These are phyloP conservation scores for Thraustochytrium sp. DNA, from an alignment of 352 stramenopile species.

Conservation along the genomic window DNA sequence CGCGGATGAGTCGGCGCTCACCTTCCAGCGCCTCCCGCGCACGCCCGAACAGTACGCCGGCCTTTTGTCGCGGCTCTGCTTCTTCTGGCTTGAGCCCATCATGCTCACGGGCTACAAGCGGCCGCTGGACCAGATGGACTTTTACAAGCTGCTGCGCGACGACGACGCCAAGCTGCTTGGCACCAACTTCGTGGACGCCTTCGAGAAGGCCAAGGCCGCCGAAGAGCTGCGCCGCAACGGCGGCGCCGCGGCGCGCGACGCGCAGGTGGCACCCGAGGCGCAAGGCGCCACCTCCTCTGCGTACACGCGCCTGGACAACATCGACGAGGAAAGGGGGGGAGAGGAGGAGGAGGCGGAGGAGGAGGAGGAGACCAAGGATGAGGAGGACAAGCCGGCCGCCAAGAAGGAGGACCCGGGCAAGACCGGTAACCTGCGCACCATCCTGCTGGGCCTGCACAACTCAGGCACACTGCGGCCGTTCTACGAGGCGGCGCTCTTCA, in stretches of 20 bases:
- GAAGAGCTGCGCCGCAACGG: conserved; percentile 48
- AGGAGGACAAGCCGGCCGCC: conserved; percentile 17
- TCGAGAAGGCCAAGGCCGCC: not conserved
- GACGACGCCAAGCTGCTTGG: conserved; percentile 62
- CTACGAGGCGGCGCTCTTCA: conserved; percentile 74
- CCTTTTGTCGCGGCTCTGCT: conserved; percentile 59
- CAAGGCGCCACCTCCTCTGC: not conserved
- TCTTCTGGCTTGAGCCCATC: conserved; percentile 76
- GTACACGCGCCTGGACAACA: not conserved
- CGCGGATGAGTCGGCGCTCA: not conserved
- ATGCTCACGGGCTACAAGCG: conserved; percentile 71
- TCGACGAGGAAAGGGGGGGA: not conserved
- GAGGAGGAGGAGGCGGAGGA: not conserved
- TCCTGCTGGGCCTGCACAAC: conserved; percentile 51
- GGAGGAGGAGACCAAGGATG: conserved; percentile 24
- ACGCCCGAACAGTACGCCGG: conserved; percentile 47
- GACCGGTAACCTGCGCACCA: not conserved
- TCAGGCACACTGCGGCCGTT: conserved; percentile 70
- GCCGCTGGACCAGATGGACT: conserved; percentile 67
- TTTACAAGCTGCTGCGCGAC: conserved; percentile 69
- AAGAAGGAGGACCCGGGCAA: conserved; percentile 17
- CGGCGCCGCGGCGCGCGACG: not conserved
- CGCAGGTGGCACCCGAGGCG: not conserved
- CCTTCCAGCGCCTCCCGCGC: not conserved
- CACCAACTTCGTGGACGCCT: conserved; percentile 53